Evolutionary conservation across 768 basidiomycete species (phyloP), one percentile per base, ranked within the genome.

Genomic region (Leccinum subgranulosum): DNA sequence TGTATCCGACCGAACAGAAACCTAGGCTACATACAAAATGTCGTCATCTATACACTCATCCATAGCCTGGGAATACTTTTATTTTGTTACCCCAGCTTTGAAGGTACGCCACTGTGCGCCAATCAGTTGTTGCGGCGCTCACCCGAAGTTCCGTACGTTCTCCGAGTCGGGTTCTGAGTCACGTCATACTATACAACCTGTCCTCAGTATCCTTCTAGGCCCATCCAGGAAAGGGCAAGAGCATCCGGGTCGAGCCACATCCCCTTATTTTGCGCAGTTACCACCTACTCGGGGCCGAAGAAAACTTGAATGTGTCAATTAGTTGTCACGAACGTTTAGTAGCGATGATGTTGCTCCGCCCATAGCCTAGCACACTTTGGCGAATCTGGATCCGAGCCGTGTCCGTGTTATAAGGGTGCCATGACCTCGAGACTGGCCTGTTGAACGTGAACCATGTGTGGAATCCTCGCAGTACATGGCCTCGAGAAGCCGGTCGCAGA

Each of bases 391-490:
- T 39, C 36, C 36, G 36, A 39, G 17, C 36, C 36, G 36, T 17
- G 17, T 17, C 15, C 17, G 36, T 17, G 36, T 39, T 39, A 39
- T n/a, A 39, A 39, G 17, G 17, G 17, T 4, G 17, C 8, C 36
- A 39, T n/a, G 17, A 39, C 36, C 36, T 39, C 17, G 4, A 39
- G 17, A 39, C 43, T 23, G 4, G 1, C 23, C 12, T 11, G 31
- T 28, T 8, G 10, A 19, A 45, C 43, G 5, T 14, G 21, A 0
- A 74, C 28, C 48, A 98, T 98, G 94, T 98, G 94, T 72, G 94
- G 94, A 64, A 97, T 98, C 66, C 78, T 94, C 63, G 92, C 90
- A 57, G 86, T 85, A 27, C 92, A 94, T 67, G 88, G 89, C 64
- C 73, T 94, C 57, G 79, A 88, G 60, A 87, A 85, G 55, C 87